phyloP scores from a whole-genome alignment of 345 rosid species.

The Mallotus nudiflorus region DNA sequence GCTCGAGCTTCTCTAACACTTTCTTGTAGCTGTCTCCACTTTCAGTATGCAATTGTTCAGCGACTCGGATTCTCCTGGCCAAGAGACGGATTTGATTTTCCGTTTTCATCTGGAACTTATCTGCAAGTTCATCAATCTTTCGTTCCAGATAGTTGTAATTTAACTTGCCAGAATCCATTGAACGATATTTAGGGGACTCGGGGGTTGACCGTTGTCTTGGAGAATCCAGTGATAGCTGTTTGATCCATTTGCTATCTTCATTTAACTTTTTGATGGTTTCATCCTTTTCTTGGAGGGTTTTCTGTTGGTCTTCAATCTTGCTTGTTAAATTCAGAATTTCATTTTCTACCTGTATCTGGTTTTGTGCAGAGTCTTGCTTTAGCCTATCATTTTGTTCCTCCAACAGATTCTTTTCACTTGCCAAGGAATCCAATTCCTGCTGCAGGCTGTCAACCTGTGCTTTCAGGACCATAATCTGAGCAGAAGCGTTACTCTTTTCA shows the following conservation, averaged over 20 bases:
- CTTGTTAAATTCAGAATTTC: slow-evolving; percentile 22
- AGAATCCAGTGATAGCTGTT: slow-evolving; percentile 41
- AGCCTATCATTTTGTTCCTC: slow-evolving; percentile 24
- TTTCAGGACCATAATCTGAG: slow-evolving; percentile 28
- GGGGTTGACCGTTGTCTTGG: background rate
- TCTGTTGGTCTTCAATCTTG: slow-evolving; percentile 40
- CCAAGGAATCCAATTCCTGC: slow-evolving; percentile 39
- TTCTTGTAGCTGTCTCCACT: slow-evolving; percentile 48
- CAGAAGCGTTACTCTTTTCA: slow-evolving; percentile 20
- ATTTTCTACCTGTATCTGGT: slow-evolving; percentile 21
- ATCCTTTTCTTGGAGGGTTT: slow-evolving; percentile 34
- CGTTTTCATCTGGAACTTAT: slow-evolving; percentile 51
- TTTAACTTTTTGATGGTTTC: slow-evolving; percentile 30
- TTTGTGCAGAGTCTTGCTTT: slow-evolving; percentile 25
- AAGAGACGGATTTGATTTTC: slow-evolving; percentile 68
- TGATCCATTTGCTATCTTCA: slow-evolving; percentile 41
- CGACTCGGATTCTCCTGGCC: slow-evolving; percentile 59
- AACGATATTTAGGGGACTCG: slow-evolving; percentile 6
- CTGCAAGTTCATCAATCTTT: slow-evolving; percentile 69
- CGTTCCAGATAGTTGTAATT: slow-evolving; percentile 43
- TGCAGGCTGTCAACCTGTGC: slow-evolving; percentile 25
- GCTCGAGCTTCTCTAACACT: slow-evolving; percentile 32
- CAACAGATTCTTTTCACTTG: slow-evolving; percentile 29
- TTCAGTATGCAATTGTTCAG: slow-evolving; percentile 68
- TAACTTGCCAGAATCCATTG: slow-evolving; percentile 20